These are phyloP conservation scores for Thielaviopsis punctulata DNA, from an alignment of 2,329 filamentous ascomycete genomes.

Conservation along the genomic window DNA sequence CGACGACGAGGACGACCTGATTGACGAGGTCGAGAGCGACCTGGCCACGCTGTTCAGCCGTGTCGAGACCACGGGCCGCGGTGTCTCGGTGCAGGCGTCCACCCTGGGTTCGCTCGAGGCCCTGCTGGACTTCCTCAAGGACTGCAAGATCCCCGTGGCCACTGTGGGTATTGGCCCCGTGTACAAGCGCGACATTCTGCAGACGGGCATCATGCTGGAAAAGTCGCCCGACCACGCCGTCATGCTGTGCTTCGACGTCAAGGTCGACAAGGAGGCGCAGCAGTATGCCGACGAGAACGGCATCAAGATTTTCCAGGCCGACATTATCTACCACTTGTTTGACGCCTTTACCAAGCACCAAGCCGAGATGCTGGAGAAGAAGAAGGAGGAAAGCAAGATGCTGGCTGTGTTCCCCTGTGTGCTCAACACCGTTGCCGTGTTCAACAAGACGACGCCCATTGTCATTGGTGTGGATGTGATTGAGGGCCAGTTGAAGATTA, in stretches of 20 bases:
- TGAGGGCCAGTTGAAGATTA: constrained; percentile 73
- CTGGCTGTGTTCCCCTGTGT: constrained; percentile 95
- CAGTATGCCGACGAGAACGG: constrained; percentile 83
- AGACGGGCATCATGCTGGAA: constrained; percentile 87
- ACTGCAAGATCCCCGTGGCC: constrained; percentile 90
- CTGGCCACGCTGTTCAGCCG: constrained; percentile 79
- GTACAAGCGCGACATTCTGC: constrained; percentile 95
- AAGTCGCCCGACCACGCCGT: constrained; percentile 91
- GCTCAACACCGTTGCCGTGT: constrained; percentile 73
- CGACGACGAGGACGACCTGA: constrained; percentile 91
- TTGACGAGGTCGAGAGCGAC: constrained; percentile 92
- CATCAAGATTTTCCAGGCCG: constrained; percentile 94
- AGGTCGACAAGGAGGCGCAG: constrained; percentile 91
- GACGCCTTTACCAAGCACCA: constrained; percentile 94
- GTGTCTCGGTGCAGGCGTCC: constrained; percentile 93
- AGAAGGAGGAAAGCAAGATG: constrained; percentile 93
- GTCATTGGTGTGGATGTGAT: constrained; percentile 88
- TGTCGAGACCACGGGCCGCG: constrained; percentile 79
- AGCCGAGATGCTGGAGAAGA: constrained; percentile 68
- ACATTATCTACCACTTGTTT: constrained; percentile 98
- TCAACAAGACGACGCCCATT: constrained; percentile 96
- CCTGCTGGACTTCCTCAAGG: constrained; percentile 84
- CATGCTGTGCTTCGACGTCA: constrained; percentile 99
- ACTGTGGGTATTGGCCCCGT: constrained; percentile 96
- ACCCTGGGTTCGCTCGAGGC: constrained; percentile 95